Evolutionary conservation across 768 basidiomycete genomes (phyloP), one percentile per base, ranked within the genome.

Genomic region (Panus rudis): DNA sequence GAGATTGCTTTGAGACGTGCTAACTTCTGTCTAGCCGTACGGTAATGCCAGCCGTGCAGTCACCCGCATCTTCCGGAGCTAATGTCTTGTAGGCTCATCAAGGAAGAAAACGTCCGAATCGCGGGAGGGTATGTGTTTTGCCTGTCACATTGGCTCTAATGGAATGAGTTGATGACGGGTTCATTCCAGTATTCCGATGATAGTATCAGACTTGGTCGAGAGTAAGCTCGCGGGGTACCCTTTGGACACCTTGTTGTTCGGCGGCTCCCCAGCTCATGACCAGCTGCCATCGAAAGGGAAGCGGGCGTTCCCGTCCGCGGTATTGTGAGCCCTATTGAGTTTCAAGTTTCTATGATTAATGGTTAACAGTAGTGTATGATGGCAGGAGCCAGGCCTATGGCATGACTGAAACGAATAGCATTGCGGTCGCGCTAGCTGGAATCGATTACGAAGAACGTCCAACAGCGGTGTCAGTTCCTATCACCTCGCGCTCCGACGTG

Each of bases 321-420:
- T 55, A 19, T 60, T 74, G 75, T 76, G 27, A 32, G 66, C 56
- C 14, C 23, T n/a, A 41, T 3, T 24, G 39, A 22, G 37, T 22
- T 17, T 32, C 4, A 40, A 30, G 26, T 17, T 16, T 19, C 17
- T 10, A 35, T 16, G 8, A 35, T 35, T 17, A 35, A 17, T 17
- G n/a, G 32, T 19, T 38, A 7, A 39, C 23, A 16, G 19, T n/a
- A 38, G 45, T 17, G 26, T 34, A 22, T 33, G 13, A 26, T 25
- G 24, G 42, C 16, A 76, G 71, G 64, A 67, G 63, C 23, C 75
- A 76, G 57, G 72, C 63, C 8, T 79, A 77, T 49, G 76, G 76
- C 2, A 58, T 75, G 45, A 76, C 78, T 23, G 79, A 81, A 54
- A 76, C 75, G 13, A 79, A 78, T 52, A 75, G 75, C 6, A 67